Percentiles rank a stretch among this genome's conserved stretches.
Evolutionary conservation across 1,139 yeast genomes (phyloP).

Genomic region (Candida tropicalis): DNA sequence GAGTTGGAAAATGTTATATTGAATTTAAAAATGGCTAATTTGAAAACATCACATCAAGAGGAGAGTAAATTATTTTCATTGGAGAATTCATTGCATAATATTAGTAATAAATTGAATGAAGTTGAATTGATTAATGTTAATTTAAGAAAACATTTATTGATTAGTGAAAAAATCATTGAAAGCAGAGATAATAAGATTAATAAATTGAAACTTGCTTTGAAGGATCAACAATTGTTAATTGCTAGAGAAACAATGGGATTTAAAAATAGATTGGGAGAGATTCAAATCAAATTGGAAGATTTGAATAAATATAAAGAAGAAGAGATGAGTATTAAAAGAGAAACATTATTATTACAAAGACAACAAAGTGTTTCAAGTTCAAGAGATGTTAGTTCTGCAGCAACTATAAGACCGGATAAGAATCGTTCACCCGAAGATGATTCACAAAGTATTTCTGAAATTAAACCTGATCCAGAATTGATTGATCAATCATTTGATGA

Average conservation of each 20-base stretch:
- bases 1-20: conserved; percentile 42
- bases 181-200: conserved; percentile 62
- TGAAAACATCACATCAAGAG: conserved; percentile 46
- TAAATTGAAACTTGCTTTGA: conserved; percentile 53
- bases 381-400: not conserved
- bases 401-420: not conserved
- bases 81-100: conserved; percentile 41
- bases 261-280: conserved; percentile 47
- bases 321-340: conserved; percentile 10
- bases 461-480: conserved; percentile 14
- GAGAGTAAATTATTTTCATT: conserved; percentile 43
- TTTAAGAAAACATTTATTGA: conserved; percentile 47
- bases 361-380: conserved; percentile 2
- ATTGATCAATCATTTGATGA: conserved; percentile 8
- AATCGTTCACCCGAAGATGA: not conserved
- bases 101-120: conserved; percentile 42
- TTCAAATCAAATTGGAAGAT: conserved; percentile 44
- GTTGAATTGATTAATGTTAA: conserved; percentile 42
- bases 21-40: conserved; percentile 36
- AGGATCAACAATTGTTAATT: conserved; percentile 53
- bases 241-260: conserved; percentile 55
- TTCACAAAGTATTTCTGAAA: conserved; percentile 9
- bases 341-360: conserved; percentile 9
- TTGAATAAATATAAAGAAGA: conserved; percentile 17
- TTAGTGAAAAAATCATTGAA: conserved; percentile 61